phyloP scores from a whole-genome alignment of 2,329 filamentous ascomycete species.

The Bipolaris bicolor region DNA sequence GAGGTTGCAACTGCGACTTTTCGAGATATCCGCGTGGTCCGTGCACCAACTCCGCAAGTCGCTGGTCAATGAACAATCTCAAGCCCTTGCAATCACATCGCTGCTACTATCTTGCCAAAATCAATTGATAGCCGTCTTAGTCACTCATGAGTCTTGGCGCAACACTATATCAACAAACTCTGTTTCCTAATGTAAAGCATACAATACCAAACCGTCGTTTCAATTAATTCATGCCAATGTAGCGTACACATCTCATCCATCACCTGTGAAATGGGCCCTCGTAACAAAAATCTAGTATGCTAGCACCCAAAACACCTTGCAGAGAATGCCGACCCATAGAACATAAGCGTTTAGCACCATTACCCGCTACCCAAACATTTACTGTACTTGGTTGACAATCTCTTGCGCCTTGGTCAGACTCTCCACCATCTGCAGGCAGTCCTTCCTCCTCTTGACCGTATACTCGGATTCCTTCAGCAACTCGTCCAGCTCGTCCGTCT shows the following conservation, averaged over 20 bases:
- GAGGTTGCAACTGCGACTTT: constrained; percentile 34
- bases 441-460: constrained; percentile 91
- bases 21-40: constrained; percentile 26
- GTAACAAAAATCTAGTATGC: constrained; percentile 24
- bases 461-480: constrained; percentile 98
- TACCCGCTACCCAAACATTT: constrained; percentile 14
- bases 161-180: not conserved
- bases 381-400: constrained; percentile 80
- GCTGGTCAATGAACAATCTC: not conserved
- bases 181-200: not conserved
- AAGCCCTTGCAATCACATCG: too few species aligned
- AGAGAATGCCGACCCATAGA: constrained; percentile 26
- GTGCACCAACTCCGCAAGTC: constrained; percentile 12
- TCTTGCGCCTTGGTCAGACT: constrained; percentile 87
- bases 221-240: not conserved
- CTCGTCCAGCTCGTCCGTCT: constrained; percentile 86
- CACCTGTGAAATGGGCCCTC: constrained; percentile 18
- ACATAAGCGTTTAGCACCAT: constrained; percentile 18
- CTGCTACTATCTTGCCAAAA: too few species aligned
- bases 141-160: not conserved
- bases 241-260: constrained; percentile 14
- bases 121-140: too few species aligned
- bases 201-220: not conserved
- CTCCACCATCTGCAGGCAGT: constrained; percentile 99
- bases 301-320: constrained; percentile 26